Evolutionary conservation across 208 protist species (phyloP).

Genomic region (Leishmania arabica): DNA sequence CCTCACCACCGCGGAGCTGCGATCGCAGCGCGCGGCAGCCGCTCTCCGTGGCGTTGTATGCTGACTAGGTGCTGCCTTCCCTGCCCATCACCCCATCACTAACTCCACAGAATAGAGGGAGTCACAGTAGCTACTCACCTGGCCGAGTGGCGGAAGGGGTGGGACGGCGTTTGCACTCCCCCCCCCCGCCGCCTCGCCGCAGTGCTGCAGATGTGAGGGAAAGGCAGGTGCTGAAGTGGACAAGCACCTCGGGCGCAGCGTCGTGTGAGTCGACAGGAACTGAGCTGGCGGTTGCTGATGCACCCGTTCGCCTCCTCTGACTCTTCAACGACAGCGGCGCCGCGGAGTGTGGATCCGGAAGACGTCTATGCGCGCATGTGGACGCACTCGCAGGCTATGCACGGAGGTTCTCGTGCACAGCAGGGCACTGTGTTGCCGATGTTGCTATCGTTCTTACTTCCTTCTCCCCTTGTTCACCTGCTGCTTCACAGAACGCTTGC

Average conservation of each 20-base stretch:
- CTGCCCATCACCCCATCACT: background rate
- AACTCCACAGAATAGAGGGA: background rate
- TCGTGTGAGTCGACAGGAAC: background rate
- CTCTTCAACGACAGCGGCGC: too few relatives aligned
- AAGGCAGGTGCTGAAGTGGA: conserved; percentile 10
- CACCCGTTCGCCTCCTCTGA: background rate
- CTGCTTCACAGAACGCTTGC: background rate
- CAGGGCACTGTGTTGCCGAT: background rate
- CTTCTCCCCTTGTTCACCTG: background rate
- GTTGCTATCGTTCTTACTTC: background rate
- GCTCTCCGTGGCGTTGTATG: conserved; percentile 10
- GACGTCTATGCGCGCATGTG: conserved; percentile 4
- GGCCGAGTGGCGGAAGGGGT: background rate
- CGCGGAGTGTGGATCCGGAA: background rate
- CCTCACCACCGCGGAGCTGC: background rate
- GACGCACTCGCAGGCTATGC: conserved; percentile 2
- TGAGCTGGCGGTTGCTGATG: conserved; percentile 9
- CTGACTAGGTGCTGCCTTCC: conserved; percentile 3
- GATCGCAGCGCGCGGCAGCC: background rate
- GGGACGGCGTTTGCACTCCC: background rate
- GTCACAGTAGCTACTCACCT: background rate
- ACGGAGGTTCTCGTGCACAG: background rate
- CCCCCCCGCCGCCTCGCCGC: background rate
- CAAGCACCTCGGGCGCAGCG: background rate
- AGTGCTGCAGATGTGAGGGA: conserved; percentile 1